A percentile compares a stretch with the other conserved stretches of the same genome.
These are phyloP conservation scores for Citrullus colocynthis DNA, from an alignment of 306 rosid species.

Conservation along the genomic window DNA sequence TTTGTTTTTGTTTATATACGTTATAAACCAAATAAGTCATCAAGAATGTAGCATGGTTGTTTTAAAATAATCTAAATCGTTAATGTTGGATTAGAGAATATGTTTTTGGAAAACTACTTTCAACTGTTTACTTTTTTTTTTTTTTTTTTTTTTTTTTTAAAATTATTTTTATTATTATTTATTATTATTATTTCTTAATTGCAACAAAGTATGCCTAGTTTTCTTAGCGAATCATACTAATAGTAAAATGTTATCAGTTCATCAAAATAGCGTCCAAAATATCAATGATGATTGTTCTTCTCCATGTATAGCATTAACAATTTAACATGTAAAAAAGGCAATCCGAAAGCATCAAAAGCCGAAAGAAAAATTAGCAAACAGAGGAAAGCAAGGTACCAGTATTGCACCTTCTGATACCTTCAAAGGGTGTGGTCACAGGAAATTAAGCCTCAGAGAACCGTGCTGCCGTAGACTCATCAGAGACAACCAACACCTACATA, in stretches of 20 bases:
- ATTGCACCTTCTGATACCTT: not conserved
- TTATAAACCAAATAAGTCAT: too few relatives aligned
- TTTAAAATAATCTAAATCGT: too few relatives aligned
- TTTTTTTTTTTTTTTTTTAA: too few relatives aligned
- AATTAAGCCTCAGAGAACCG: not conserved
- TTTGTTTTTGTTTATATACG: too few relatives aligned
- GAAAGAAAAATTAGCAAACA: not conserved
- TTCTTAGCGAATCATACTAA: not conserved
- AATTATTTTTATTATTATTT: too few relatives aligned
- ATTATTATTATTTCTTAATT: too few relatives aligned
- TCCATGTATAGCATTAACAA: not conserved
- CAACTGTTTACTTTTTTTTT: too few relatives aligned
- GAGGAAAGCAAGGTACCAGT: constrained; percentile 2
- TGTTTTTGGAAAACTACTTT: too few relatives aligned
- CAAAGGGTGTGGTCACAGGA: not conserved
- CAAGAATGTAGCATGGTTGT: too few relatives aligned
- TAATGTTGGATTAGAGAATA: too few relatives aligned
- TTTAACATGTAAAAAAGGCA: not conserved
- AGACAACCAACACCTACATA: too few relatives aligned
- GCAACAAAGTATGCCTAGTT: not conserved
- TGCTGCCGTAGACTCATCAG: not conserved
- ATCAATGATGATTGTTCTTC: not conserved
- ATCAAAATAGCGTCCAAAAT: not conserved
- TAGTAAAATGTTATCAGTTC: not conserved
- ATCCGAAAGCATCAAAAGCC: not conserved